Evolutionary conservation across 2,329 filamentous ascomycete species (phyloP).

Genomic region (Apiospora arundinis): DNA sequence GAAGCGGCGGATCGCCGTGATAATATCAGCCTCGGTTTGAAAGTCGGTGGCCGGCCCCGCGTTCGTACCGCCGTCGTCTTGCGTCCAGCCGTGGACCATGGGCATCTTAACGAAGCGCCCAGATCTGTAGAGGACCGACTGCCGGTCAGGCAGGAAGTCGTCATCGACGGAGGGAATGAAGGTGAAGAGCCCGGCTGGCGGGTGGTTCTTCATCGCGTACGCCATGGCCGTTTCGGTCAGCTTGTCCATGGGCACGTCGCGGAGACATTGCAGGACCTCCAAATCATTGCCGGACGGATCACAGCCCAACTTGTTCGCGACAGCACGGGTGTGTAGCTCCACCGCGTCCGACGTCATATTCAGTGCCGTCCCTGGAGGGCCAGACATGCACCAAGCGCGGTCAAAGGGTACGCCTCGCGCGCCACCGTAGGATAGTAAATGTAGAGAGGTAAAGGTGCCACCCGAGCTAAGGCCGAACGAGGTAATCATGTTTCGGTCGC

Average conservation of each 20-base stretch:
- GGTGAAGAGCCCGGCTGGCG: slow-evolving; percentile 27
- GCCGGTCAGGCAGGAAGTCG: slow-evolving; percentile 46
- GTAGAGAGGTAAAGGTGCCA: neutral
- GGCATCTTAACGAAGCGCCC: slow-evolving; percentile 31
- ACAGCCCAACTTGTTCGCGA: neutral
- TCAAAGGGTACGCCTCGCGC: slow-evolving; percentile 52
- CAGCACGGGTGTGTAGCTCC: slow-evolving; percentile 20
- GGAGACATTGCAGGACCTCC: neutral
- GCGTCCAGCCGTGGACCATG: slow-evolving; percentile 35
- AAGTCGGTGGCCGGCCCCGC: slow-evolving; percentile 31
- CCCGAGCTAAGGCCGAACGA: slow-evolving; percentile 61
- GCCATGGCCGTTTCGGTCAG: slow-evolving; percentile 36
- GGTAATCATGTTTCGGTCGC: slow-evolving; percentile 49
- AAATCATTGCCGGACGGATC: slow-evolving; percentile 26
- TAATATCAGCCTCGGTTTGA: slow-evolving; percentile 35
- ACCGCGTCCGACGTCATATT: neutral
- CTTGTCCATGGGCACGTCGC: slow-evolving; percentile 30
- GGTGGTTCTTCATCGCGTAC: slow-evolving; percentile 36
- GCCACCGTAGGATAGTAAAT: slow-evolving; percentile 52
- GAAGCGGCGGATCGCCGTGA: slow-evolving; percentile 30
- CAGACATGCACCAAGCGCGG: slow-evolving; percentile 42
- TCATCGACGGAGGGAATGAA: slow-evolving; percentile 43
- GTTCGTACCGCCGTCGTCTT: slow-evolving; percentile 38
- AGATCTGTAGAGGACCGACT: slow-evolving; percentile 31
- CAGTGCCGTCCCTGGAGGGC: slow-evolving; percentile 48